Conservation (phyloP, 768 basidiomycete genomes). For the Pleurotus citrinopileatus region DNA sequence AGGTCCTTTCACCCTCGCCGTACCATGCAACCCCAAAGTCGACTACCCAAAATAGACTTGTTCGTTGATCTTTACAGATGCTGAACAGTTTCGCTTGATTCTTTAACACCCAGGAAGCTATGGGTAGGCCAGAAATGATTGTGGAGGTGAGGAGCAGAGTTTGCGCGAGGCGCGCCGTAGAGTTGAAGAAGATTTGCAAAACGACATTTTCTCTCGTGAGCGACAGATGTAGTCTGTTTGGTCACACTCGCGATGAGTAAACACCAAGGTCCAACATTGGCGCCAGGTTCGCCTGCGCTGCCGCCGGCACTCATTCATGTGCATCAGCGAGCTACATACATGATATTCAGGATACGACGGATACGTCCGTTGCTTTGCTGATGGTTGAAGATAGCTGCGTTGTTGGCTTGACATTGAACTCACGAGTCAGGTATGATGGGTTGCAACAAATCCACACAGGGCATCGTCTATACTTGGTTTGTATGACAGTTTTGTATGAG, state of each 20-base stretch:
- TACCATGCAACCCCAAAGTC: neutral
- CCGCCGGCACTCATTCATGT: neutral
- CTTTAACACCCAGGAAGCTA: conserved; percentile 41
- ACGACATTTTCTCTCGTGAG: conserved; percentile 40
- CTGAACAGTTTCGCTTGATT: conserved; percentile 60
- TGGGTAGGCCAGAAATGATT: conserved; percentile 14
- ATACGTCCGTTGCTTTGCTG: no score
- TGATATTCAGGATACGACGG: no score
- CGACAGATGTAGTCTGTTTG: conserved; percentile 43
- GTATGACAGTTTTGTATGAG: no score
- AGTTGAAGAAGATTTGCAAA: conserved; percentile 25
- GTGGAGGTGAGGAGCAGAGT: conserved; percentile 12
- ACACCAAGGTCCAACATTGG: conserved; percentile 19
- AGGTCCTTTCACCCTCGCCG: neutral
- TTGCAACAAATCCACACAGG: no score
- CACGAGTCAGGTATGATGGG: no score
- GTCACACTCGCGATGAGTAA: conserved; percentile 21
- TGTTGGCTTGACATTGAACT: no score
- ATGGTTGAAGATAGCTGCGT: no score
- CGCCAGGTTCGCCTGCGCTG: neutral
- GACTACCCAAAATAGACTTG: conserved; percentile 5
- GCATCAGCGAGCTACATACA: no score
- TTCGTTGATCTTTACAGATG: conserved; percentile 61
- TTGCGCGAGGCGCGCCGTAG: conserved; percentile 22
- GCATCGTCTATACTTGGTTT: no score